A percentile compares a stretch with the other conserved stretches of the same genome.
Conservation (phyloP, 495 filamentous ascomycete species). For the Usnea hakonensis region DNA sequence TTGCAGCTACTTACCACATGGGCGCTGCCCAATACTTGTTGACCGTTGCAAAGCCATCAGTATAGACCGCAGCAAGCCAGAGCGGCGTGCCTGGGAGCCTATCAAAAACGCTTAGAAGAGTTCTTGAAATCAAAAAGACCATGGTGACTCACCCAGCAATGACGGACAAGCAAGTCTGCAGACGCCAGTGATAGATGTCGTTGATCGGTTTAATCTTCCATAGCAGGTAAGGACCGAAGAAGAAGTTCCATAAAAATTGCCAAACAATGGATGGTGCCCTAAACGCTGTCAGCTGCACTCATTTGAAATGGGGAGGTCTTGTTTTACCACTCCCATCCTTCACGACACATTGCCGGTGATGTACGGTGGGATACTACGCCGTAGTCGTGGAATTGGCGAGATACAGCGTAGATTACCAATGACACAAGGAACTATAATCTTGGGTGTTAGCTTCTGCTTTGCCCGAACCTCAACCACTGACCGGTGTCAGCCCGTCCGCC, state of each 20-base stretch:
- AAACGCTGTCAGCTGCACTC: constrained; percentile 4
- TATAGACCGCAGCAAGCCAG: constrained; percentile 56
- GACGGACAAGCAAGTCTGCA: constrained; percentile 55
- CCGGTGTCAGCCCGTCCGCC: not conserved
- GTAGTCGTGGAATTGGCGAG: constrained; percentile 55
- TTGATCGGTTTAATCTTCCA: constrained; percentile 45
- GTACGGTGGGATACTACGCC: constrained; percentile 47
- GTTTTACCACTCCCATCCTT: constrained; percentile 59
- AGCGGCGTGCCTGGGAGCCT: constrained; percentile 59
- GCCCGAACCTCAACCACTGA: no score
- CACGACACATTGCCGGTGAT: constrained; percentile 35
- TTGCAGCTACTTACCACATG: constrained; percentile 43
- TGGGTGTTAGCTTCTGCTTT: not conserved
- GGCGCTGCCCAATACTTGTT: constrained; percentile 48
- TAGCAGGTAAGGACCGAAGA: constrained; percentile 43
- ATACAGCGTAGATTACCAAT: constrained; percentile 54
- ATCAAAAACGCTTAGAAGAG: not conserved
- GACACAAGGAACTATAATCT: constrained; percentile 46
- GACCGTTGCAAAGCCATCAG: constrained; percentile 46
- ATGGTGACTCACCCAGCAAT: constrained; percentile 40
- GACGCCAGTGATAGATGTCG: constrained; percentile 62
- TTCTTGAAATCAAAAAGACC: not conserved
- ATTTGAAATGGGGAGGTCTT: not conserved
- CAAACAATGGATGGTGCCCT: constrained; percentile 55
- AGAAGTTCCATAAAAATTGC: constrained; percentile 57